Base-by-base conservation (phyloP, 1,284 basidiomycete genomes). In the Porogramme epimiltina region DNA sequence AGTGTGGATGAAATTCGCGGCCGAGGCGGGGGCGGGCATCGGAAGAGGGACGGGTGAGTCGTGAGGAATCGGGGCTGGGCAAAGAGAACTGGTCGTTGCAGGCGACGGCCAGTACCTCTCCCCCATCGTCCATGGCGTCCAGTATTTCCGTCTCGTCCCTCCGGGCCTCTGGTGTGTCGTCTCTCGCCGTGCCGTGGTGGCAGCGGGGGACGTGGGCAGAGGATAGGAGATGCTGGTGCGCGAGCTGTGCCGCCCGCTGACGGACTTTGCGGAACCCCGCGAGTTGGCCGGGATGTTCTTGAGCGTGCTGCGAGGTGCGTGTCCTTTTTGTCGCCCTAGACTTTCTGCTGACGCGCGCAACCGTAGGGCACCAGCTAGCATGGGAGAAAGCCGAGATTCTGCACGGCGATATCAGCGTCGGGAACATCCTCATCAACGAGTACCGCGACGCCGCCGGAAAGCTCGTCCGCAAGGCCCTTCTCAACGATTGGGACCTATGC, bases 111-210 rank as follows among this genome's bases (percentile, higher is more conserved):
- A 60, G 54, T 58, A 62, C 57, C 54, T 61, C 53, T 52, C 55
- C 56, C 49, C 51, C 60, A 60, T 55, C 58, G 40, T 54, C 45
- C 54, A 59, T 89, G 85, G 84, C 85, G 54, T 86, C 85, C 66
- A 85, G 85, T 78, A 81, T 88, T 69, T 85, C 83, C 68, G 66
- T 85, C 59, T 80, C 72, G 72, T 75, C 86, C 52, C 73, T 89
- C 66, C 76, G n/a, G n/a, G n/a, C n/a, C n/a, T n/a, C n/a, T n/a
- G n/a, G n/a, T n/a, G n/a, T n/a, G n/a, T n/a, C n/a, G n/a, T n/a
- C n/a, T n/a, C n/a, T n/a, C n/a, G n/a, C n/a, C n/a, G n/a, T n/a
- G n/a, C n/a, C n/a, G n/a, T n/a, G n/a, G n/a, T n/a, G n/a, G n/a
- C n/a, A n/a, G n/a, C n/a, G n/a, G n/a, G n/a, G n/a, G n/a, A n/a